Evolutionary conservation across 179 eudicot genomes (phyloP).

Genomic region (Spinacia oleracea): DNA sequence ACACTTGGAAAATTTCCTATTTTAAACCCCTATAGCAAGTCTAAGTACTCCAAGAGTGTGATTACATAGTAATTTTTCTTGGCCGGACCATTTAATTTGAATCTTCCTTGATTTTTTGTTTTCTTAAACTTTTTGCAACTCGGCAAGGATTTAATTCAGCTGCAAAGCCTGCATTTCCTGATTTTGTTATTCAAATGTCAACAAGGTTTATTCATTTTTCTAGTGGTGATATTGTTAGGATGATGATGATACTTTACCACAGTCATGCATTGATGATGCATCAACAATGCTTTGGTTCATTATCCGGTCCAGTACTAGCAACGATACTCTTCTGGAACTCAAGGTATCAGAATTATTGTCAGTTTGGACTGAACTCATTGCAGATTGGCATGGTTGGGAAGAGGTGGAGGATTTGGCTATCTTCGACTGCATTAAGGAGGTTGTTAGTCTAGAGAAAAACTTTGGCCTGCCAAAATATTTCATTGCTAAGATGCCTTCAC

Average conservation of each 20-base stretch:
- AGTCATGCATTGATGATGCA: constrained; percentile 66
- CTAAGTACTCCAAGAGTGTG: not conserved
- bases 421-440: constrained; percentile 67
- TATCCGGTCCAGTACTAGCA: constrained; percentile 40
- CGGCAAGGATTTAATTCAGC: not conserved
- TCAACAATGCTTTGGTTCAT: constrained; percentile 66
- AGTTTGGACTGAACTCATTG: constrained; percentile 65
- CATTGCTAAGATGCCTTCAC: constrained; percentile 39
- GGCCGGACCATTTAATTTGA: not conserved
- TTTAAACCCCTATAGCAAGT: not conserved
- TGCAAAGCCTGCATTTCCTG: not conserved
- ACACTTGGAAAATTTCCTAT: not conserved
- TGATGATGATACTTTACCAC: constrained; percentile 41
- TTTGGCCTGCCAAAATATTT: constrained; percentile 47
- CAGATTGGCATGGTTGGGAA: constrained; percentile 80
- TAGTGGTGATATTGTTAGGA: constrained; percentile 37
- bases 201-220: constrained; percentile 10
- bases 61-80: not conserved
- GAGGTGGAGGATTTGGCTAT: constrained; percentile 66
- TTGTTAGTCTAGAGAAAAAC: constrained; percentile 46
- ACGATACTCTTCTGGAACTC: constrained; percentile 37
- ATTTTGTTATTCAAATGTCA: not conserved
- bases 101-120: not conserved
- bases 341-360: constrained; percentile 54
- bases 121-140: not conserved